Percentiles rank a stretch among this genome's conserved stretches.
These are phyloP conservation scores for Westerdykella sp. DNA, from an alignment of 2,329 filamentous ascomycete genomes.

Conservation along the genomic window DNA sequence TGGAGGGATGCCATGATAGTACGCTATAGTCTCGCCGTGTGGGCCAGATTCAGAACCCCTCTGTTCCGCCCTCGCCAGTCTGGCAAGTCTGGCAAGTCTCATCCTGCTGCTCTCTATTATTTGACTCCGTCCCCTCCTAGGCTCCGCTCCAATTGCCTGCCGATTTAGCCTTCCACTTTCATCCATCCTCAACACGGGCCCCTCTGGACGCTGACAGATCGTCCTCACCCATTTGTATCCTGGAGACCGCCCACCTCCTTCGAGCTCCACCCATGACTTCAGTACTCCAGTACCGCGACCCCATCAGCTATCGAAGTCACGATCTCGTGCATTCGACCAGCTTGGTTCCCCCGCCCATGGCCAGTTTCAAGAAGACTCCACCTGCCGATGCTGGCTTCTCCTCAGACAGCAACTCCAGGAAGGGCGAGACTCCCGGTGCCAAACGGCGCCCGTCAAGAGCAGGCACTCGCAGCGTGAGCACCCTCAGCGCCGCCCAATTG, in stretches of 20 bases:
- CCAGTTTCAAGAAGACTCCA: constrained; percentile 31
- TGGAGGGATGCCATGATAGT: not conserved
- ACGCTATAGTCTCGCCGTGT: not conserved
- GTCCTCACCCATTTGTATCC: constrained; percentile 17
- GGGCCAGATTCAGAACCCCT: not conserved
- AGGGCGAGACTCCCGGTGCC: constrained; percentile 27
- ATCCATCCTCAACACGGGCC: not conserved
- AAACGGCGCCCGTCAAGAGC: constrained; percentile 49
- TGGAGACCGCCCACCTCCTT: constrained; percentile 26
- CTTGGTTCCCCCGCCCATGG: constrained; percentile 32
- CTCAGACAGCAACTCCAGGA: constrained; percentile 35
- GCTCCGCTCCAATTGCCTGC: not conserved
- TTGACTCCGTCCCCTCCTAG: not conserved
- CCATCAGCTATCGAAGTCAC: constrained; percentile 33
- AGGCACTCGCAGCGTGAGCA: constrained; percentile 52
- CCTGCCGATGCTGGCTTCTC: constrained; percentile 34
- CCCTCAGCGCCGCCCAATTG: constrained; percentile 52
- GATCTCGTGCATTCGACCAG: constrained; percentile 34
- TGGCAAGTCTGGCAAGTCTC: not conserved
- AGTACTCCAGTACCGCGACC: constrained; percentile 36
- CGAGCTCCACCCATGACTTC: constrained; percentile 34
- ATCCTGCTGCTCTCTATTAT: not conserved
- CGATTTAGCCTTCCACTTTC: not conserved
- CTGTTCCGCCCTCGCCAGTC: not conserved
- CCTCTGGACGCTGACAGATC: not conserved